Evolutionary conservation across 345 rosid species (phyloP).

Genomic region (Garcia nutans): DNA sequence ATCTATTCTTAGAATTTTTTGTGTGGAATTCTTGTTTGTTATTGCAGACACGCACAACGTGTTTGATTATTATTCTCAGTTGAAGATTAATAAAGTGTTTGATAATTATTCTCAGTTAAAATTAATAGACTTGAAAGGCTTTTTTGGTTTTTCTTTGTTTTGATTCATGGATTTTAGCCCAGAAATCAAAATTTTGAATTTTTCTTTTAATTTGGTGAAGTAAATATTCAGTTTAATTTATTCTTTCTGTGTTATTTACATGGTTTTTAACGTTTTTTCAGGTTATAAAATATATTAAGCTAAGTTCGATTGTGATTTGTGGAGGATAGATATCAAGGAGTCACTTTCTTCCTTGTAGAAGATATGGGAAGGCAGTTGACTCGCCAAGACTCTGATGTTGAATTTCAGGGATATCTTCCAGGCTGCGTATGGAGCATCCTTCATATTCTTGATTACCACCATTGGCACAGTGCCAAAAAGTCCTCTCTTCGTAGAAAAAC

Average conservation of each 20-base stretch:
- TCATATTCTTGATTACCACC: conserved; percentile 58
- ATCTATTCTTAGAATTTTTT: not conserved
- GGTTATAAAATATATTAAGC: not conserved
- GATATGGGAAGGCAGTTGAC: conserved; percentile 49
- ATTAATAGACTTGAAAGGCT: not conserved
- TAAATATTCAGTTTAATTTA: not conserved
- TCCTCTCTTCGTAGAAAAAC: conserved; percentile 29
- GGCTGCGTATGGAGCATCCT: conserved; percentile 60
- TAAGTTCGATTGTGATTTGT: not conserved
- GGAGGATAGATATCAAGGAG: not conserved
- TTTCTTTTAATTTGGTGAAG: not conserved
- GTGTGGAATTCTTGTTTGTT: not conserved
- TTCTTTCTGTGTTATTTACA: not conserved
- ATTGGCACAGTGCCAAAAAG: conserved; percentile 42
- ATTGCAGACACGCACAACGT: not conserved
- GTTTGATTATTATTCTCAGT: not conserved
- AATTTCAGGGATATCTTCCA: conserved; percentile 39
- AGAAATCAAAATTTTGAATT: not conserved
- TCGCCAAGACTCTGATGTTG: conserved; percentile 30
- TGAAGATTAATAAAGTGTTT: not conserved
- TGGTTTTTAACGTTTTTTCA: conserved; percentile 1
- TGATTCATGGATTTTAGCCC: not conserved
- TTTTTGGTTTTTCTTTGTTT: not conserved
- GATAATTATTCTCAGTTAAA: not conserved
- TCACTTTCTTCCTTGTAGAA: not conserved